Percentiles rank a stretch among this genome's conserved stretches.
Evolutionary conservation across 2,329 filamentous ascomycete species (phyloP).

Genomic region (Fusarium secorum): DNA sequence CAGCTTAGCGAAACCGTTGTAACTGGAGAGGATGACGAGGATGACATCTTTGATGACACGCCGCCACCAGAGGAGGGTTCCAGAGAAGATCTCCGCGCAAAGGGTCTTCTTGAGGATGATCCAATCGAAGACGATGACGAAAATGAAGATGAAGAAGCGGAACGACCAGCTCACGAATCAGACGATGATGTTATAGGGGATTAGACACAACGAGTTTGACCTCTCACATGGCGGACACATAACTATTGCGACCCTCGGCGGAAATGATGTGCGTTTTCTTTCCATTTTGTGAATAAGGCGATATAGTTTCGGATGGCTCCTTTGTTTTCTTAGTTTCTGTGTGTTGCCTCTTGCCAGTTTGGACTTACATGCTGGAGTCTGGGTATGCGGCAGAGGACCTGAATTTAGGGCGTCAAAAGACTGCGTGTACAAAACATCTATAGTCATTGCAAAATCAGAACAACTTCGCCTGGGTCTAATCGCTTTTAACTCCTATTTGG

Average conservation of each 20-base stretch:
- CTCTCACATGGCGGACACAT: constrained; percentile 16
- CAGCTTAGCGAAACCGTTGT: constrained; percentile 56
- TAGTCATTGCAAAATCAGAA: constrained; percentile 11
- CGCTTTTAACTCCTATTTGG: background rate
- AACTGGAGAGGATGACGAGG: constrained; percentile 49
- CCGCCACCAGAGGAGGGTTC: constrained; percentile 66
- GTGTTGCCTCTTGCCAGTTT: constrained; percentile 22
- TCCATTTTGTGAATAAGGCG: constrained; percentile 4
- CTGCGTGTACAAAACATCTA: constrained; percentile 22
- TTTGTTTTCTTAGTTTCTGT: constrained; percentile 22
- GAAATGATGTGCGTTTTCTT: constrained; percentile 21
- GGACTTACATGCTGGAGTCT: constrained; percentile 34
- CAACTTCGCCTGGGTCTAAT: constrained; percentile 1
- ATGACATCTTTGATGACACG: constrained; percentile 57
- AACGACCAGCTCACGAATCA: constrained; percentile 47
- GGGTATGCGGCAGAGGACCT: constrained; percentile 32
- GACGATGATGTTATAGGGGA: constrained; percentile 58
- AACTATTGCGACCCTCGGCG: constrained; percentile 19
- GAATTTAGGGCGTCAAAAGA: constrained; percentile 28
- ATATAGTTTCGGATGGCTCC: background rate
- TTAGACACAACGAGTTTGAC: constrained; percentile 39
- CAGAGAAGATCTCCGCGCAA: constrained; percentile 62
- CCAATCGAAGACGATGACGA: constrained; percentile 49
- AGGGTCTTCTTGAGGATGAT: constrained; percentile 64
- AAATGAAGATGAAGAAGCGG: constrained; percentile 44